These are phyloP conservation scores for Graphilbum ipis-grandicollis DNA, from an alignment of 2,329 filamentous ascomycete genomes.

Conservation along the genomic window DNA sequence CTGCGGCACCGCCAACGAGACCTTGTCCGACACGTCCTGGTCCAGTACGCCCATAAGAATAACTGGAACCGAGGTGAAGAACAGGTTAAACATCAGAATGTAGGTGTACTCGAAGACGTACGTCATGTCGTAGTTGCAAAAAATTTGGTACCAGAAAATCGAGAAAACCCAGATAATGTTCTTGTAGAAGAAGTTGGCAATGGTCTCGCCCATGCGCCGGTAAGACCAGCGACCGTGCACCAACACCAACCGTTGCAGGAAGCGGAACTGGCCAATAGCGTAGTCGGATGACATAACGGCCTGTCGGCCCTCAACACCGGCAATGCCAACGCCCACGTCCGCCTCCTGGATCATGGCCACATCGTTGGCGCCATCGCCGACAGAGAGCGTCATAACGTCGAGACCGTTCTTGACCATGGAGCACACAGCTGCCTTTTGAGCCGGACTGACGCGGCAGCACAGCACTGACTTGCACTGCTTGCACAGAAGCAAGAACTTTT, in stretches of 20 bases:
- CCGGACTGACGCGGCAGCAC: constrained; percentile 91
- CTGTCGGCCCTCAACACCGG: constrained; percentile 79
- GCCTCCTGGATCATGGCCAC: constrained; percentile 97
- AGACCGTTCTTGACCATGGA: constrained; percentile 87
- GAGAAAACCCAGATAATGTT: constrained; percentile 96
- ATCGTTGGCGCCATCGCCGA: constrained; percentile 89
- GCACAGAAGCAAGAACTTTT: constrained; percentile 87
- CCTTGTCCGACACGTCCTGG: constrained; percentile 87
- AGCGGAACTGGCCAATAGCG: constrained; percentile 86
- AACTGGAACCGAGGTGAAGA: constrained; percentile 88
- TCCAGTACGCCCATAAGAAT: constrained; percentile 94
- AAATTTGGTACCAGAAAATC: constrained; percentile 96
- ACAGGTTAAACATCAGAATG: constrained; percentile 89
- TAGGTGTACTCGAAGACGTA: constrained; percentile 98
- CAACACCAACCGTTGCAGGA: constrained; percentile 66
- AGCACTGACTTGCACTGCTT: constrained; percentile 94
- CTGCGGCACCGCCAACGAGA: constrained; percentile 87
- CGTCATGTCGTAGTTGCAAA: constrained; percentile 87
- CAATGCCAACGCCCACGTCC: constrained; percentile 91
- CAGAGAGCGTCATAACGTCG: constrained; percentile 88
- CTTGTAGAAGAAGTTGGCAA: constrained; percentile 99
- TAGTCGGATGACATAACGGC: constrained; percentile 95
- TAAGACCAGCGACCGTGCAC: constrained; percentile 97
- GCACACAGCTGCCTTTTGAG: constrained; percentile 94
- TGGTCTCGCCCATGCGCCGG: constrained; percentile 75